A percentile compares a stretch with the other conserved stretches of the same genome.
Conservation (phyloP, 169 alveolate genomes). For the Cryptosporidium xiaoi region DNA sequence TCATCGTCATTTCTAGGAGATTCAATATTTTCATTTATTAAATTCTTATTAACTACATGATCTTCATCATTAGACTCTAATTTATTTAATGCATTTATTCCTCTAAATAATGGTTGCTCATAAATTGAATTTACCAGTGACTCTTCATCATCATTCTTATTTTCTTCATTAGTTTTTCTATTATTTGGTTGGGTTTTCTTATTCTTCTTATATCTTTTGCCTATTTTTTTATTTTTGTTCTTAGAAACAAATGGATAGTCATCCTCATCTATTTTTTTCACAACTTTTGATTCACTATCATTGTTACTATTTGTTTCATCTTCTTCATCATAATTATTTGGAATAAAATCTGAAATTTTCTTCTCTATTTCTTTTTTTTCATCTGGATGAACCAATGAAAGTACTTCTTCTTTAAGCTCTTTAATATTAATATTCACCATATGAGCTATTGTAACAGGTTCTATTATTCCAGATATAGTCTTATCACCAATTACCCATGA, state of each 20-base stretch:
- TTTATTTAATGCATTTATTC: constrained; percentile 27
- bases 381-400: constrained; percentile 56
- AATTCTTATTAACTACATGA: neutral
- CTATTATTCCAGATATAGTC: constrained; percentile 48
- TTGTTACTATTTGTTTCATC: neutral
- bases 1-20: neutral
- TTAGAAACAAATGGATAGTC: neutral
- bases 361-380: constrained; percentile 39
- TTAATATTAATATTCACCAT: constrained; percentile 46
- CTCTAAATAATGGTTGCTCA: constrained; percentile 63
- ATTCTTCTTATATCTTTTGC: neutral
- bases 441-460: constrained; percentile 51
- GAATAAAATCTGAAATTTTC: constrained; percentile 13
- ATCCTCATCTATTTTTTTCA: neutral
- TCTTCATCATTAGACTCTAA: constrained; percentile 1
- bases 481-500: constrained; percentile 72
- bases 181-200: neutral
- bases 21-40: constrained; percentile 13
- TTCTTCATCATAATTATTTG: neutral
- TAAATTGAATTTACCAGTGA: constrained; percentile 25
- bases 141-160: constrained; percentile 14
- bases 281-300: neutral
- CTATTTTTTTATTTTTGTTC: neutral
- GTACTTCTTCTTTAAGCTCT: constrained; percentile 36
- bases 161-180: neutral